Percentiles rank a stretch among this genome's conserved stretches.
These are phyloP conservation scores for Podospora australis DNA, from an alignment of 495 filamentous ascomycete genomes.

Conservation along the genomic window DNA sequence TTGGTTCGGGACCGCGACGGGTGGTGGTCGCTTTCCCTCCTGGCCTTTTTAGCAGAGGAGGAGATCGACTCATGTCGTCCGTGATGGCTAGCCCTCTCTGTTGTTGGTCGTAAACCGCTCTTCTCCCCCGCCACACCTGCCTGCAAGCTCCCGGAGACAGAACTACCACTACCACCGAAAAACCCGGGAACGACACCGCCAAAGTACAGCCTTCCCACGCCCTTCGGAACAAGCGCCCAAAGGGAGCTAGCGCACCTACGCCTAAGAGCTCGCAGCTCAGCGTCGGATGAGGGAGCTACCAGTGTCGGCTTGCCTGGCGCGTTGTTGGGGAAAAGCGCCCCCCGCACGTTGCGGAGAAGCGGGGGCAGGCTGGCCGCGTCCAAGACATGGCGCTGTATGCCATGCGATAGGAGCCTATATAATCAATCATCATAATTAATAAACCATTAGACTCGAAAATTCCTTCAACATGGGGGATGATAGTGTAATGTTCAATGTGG, in stretches of 20 bases:
- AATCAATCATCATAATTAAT: too few species aligned
- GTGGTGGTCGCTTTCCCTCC: too few species aligned
- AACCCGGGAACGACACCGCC: conserved; percentile 15
- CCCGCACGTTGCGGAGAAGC: conserved; percentile 64
- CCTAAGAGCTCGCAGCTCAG: conserved; percentile 42
- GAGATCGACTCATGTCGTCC: too few species aligned
- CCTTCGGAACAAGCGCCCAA: conserved; percentile 44
- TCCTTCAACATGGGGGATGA: too few species aligned
- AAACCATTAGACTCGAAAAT: too few species aligned
- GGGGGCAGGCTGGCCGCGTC: conserved; percentile 64
- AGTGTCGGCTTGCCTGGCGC: conserved; percentile 43
- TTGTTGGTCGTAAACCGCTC: neutral
- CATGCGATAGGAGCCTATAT: conserved; percentile 65
- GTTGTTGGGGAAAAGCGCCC: conserved; percentile 75
- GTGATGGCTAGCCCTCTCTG: too few species aligned
- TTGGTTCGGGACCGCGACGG: too few species aligned
- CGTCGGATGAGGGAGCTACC: conserved; percentile 39
- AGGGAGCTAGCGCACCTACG: conserved; percentile 48
- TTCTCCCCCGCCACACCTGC: neutral
- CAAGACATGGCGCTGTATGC: conserved; percentile 57
- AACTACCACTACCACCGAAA: neutral
- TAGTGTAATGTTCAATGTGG: too few species aligned
- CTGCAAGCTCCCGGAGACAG: neutral
- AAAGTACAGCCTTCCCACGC: conserved; percentile 47
- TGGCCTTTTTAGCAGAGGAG: too few species aligned